A percentile compares a stretch with the other conserved stretches of the same genome.
Evolutionary conservation across 352 stramenopile genomes (phyloP).

Genomic region (Globisporangium camurandrum): DNA sequence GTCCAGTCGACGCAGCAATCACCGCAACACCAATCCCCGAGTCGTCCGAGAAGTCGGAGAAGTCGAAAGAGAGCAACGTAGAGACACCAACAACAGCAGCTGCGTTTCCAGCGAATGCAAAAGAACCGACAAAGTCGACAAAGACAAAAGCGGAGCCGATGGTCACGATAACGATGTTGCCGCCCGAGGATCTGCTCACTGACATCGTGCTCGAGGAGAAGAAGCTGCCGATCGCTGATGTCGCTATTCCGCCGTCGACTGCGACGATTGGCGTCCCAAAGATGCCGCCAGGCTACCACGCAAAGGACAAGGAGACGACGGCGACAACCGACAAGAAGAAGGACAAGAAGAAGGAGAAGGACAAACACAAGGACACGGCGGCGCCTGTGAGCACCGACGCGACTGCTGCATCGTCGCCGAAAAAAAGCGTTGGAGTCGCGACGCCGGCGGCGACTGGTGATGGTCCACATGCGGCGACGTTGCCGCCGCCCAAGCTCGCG

Average conservation of each 20-base stretch:
- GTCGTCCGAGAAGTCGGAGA: no score
- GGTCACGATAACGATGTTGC: neutral
- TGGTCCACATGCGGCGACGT: neutral
- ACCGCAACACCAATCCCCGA: neutral
- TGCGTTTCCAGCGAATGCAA: no score
- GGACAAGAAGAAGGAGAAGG: no score
- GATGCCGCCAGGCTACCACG: no score
- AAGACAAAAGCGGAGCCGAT: neutral
- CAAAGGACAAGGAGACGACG: no score
- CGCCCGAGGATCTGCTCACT: slow-evolving; percentile 3
- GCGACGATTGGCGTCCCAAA: neutral
- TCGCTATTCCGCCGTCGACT: neutral
- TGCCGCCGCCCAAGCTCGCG: neutral
- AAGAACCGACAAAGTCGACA: neutral
- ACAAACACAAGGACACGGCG: no score
- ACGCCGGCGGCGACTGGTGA: neutral
- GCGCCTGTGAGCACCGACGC: neutral
- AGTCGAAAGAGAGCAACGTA: no score
- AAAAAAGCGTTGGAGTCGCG: neutral
- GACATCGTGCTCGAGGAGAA: slow-evolving; percentile 10
- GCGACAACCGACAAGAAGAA: no score
- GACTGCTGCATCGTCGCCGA: neutral
- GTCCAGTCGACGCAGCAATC: neutral
- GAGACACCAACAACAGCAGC: no score
- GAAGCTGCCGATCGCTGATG: neutral